phyloP scores from a whole-genome alignment of 2,329 filamentous ascomycete species.

The Sarocladiaceae sp. region DNA sequence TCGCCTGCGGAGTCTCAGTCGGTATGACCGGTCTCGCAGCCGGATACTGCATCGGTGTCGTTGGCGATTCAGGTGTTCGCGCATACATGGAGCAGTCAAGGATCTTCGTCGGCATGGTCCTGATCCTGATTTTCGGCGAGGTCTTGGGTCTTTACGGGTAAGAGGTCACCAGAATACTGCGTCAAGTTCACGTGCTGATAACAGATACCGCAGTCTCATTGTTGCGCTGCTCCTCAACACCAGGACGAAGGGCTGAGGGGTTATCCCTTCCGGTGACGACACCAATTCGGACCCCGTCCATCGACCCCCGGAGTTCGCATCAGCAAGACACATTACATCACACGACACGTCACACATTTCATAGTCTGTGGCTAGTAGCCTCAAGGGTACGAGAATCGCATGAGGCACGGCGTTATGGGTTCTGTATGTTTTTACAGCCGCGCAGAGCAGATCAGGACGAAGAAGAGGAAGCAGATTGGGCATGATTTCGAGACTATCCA shows the following conservation, averaged over 20 bases:
- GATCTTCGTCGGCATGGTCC: conserved; percentile 96
- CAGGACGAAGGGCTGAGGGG: conserved; percentile 60
- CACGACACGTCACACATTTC: too few relatives aligned
- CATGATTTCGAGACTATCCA: not conserved
- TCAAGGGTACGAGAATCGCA: conserved; percentile 20
- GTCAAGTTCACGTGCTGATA: not conserved
- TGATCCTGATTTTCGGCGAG: conserved; percentile 98
- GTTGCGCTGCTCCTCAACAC: conserved; percentile 92
- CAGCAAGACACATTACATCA: not conserved
- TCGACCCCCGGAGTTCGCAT: not conserved
- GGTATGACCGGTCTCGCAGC: conserved; percentile 90
- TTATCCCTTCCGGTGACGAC: not conserved
- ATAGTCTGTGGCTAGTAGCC: not conserved
- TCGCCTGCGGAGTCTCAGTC: conserved; percentile 85
- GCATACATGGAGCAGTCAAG: conserved; percentile 95
- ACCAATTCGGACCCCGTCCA: not conserved
- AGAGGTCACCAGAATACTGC: conserved; percentile 25
- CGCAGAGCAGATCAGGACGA: not conserved
- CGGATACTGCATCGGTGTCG: conserved; percentile 93
- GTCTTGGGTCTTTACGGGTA: conserved; percentile 96
- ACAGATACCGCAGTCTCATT: conserved; percentile 62
- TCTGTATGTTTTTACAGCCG: conserved; percentile 26
- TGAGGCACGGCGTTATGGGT: conserved; percentile 33
- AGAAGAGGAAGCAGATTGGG: not conserved
- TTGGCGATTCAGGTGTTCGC: conserved; percentile 90